Evolutionary conservation across 192 early-diverging fungal genomes (phyloP).

Genomic region (Jimgerdemannia flammicorona): DNA sequence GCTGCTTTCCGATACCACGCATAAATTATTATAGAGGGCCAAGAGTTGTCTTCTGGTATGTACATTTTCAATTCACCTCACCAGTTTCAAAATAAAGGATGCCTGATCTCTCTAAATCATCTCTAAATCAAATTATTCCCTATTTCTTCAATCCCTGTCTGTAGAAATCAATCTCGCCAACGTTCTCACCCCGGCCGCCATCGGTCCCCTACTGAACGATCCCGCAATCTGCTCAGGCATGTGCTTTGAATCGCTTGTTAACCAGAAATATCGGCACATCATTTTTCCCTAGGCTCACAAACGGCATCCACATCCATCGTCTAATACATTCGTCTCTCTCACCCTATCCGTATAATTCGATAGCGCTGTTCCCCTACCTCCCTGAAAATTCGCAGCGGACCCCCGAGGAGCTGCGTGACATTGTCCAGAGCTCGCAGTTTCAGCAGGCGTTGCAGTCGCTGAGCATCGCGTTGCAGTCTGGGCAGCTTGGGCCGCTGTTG

Average conservation of each 20-base stretch:
- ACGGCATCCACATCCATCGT: no score
- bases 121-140: no score
- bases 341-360: constrained; percentile 3
- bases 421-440: constrained; percentile 47
- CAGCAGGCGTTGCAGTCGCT: constrained; percentile 45
- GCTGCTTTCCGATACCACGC: not conserved
- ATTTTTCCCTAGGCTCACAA: no score
- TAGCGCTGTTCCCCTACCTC: constrained; percentile 44
- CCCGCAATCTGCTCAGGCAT: constrained; percentile 25
- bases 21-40: not conserved
- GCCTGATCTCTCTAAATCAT: no score
- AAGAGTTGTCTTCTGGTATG: not conserved
- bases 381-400: constrained; percentile 36
- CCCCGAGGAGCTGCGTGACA: constrained; percentile 41
- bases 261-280: not conserved
- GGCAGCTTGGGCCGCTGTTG: constrained; percentile 47
- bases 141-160: not conserved
- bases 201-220: constrained; percentile 37
- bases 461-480: constrained; percentile 43
- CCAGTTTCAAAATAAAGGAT: no score
- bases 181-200: constrained; percentile 33
- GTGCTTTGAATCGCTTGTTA: not conserved
- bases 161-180: constrained; percentile 34
- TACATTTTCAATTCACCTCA: not conserved
- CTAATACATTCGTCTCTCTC: no score